Conservation (phyloP, 2,329 filamentous ascomycete species). For the Trichoderma polysporum region DNA sequence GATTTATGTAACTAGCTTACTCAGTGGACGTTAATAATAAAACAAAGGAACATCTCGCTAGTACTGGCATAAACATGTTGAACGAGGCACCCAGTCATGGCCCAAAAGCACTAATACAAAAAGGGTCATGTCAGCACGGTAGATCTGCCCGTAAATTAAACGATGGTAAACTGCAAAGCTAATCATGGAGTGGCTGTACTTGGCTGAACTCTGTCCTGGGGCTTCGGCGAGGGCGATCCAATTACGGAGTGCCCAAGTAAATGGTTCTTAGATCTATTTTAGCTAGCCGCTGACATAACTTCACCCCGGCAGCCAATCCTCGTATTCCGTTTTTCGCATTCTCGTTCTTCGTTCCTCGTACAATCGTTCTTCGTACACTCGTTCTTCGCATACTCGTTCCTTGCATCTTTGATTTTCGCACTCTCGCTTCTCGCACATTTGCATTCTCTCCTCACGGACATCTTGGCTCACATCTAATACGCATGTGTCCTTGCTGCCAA, state of each 20-base stretch:
- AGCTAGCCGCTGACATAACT: neutral
- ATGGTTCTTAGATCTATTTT: neutral
- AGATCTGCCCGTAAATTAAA: too few relatives aligned
- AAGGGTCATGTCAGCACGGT: too few relatives aligned
- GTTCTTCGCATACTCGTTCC: too few relatives aligned
- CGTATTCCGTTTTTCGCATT: neutral
- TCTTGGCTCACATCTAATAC: neutral
- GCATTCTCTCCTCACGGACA: neutral
- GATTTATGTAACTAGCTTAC: too few relatives aligned
- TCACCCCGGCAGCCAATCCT: neutral
- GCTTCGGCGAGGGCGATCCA: neutral
- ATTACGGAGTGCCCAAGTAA: neutral
- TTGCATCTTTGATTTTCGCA: neutral
- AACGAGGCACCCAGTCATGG: too few relatives aligned
- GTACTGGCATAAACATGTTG: too few relatives aligned
- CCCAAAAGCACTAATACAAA: too few relatives aligned
- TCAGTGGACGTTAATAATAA: too few relatives aligned
- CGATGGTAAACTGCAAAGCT: too few relatives aligned
- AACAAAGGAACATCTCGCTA: too few relatives aligned
- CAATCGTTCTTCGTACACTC: neutral
- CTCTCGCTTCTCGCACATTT: neutral
- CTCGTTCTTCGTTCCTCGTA: neutral
- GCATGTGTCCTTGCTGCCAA: neutral
- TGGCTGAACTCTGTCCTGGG: neutral
- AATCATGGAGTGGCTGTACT: too few relatives aligned